Evolutionary conservation across 768 basidiomycete genomes (phyloP).

Genomic region (Daedalea quercina): DNA sequence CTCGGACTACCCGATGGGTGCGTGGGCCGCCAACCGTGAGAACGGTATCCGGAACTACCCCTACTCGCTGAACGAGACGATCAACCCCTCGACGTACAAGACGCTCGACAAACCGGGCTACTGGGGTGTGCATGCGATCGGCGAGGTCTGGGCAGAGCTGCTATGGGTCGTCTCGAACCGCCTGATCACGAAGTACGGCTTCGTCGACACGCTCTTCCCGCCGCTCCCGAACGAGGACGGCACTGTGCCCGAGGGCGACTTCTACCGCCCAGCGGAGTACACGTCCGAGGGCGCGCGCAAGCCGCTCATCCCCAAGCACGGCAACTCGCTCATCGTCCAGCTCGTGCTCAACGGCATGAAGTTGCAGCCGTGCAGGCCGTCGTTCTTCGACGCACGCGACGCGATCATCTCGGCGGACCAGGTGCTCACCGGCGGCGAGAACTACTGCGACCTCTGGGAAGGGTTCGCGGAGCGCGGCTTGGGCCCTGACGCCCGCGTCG

Average conservation of each 20-base stretch:
- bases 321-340: constrained; percentile 81
- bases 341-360: constrained; percentile 92
- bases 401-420: constrained; percentile 91
- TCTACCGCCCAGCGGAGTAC: constrained; percentile 49
- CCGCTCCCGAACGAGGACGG: constrained; percentile 62
- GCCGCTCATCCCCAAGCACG: constrained; percentile 80
- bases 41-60: constrained; percentile 82
- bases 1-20: constrained; percentile 84
- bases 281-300: constrained; percentile 36
- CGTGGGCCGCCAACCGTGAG: constrained; percentile 82
- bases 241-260: constrained; percentile 60
- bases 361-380: constrained; percentile 85
- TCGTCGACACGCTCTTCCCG: constrained; percentile 73
- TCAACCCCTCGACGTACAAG: constrained; percentile 93
- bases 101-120: constrained; percentile 90
- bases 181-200: constrained; percentile 80
- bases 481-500: constrained; percentile 67
- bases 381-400: constrained; percentile 85
- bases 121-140: constrained; percentile 89
- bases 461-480: constrained; percentile 81
- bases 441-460: constrained; percentile 81
- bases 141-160: constrained; percentile 94
- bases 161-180: constrained; percentile 74
- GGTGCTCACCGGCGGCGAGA: constrained; percentile 88
- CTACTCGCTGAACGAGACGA: constrained; percentile 66